Evolutionary conservation across 2,329 filamentous ascomycete species (phyloP).

Genomic region (Ambrosiella xylebori): DNA sequence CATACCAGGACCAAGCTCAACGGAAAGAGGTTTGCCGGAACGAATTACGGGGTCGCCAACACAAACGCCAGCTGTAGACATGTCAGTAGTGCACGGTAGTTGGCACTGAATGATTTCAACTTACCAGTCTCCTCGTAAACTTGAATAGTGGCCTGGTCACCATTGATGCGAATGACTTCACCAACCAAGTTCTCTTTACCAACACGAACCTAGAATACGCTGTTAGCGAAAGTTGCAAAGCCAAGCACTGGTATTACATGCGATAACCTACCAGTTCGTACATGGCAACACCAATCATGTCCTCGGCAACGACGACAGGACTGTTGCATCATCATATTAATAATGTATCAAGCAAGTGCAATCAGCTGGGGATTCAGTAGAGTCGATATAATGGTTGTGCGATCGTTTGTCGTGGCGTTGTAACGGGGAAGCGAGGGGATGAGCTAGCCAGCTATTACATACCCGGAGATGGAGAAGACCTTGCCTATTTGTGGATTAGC

Average conservation of each 20-base stretch:
- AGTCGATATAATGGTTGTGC: too few species aligned
- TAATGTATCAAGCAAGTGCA: not conserved
- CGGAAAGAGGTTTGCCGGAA: slow-evolving; percentile 89
- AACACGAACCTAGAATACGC: slow-evolving; percentile 54
- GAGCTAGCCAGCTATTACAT: slow-evolving; percentile 20
- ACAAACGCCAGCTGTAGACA: slow-evolving; percentile 60
- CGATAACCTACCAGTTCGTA: slow-evolving; percentile 68
- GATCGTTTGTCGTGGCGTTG: not conserved
- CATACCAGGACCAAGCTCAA: slow-evolving; percentile 89
- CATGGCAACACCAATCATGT: slow-evolving; percentile 99
- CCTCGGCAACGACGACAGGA: slow-evolving; percentile 89
- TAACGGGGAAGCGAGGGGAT: slow-evolving; percentile 4
- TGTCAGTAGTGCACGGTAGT: not conserved
- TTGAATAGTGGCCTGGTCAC: slow-evolving; percentile 90
- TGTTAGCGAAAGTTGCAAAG: not conserved
- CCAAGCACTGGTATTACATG: not conserved
- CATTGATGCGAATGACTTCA: slow-evolving; percentile 95
- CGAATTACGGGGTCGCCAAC: slow-evolving; percentile 84
- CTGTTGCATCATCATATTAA: slow-evolving; percentile 27
- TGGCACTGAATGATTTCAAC: slow-evolving; percentile 16
- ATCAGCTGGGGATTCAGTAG: too few species aligned
- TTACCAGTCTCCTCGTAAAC: slow-evolving; percentile 97
- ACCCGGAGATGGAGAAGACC: slow-evolving; percentile 47
- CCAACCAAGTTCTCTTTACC: slow-evolving; percentile 83
- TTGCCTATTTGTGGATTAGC: slow-evolving; percentile 27